phyloP scores from a whole-genome alignment of 2,329 filamentous ascomycete genomes.

The Huntiella savannae region DNA sequence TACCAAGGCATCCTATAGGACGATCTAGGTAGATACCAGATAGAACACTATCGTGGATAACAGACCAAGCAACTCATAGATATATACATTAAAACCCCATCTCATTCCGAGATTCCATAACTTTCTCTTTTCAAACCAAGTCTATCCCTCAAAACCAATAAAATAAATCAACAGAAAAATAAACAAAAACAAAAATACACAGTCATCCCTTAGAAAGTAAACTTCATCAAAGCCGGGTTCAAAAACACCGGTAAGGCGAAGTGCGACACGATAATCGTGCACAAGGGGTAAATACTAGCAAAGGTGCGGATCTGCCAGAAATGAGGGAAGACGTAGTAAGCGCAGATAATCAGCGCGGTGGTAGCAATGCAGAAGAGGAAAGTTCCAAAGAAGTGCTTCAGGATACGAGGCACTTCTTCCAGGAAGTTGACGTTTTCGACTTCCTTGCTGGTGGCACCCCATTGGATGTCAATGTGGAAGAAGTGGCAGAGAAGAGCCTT shows the following conservation, averaged over 20 bases:
- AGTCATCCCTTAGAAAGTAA: constrained; percentile 11
- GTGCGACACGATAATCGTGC: constrained; percentile 31
- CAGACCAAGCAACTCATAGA: too few relatives aligned
- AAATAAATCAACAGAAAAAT: constrained; percentile 2
- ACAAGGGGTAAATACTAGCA: constrained; percentile 39
- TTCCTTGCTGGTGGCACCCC: constrained; percentile 41
- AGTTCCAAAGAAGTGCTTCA: constrained; percentile 32
- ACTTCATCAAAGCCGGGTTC: constrained; percentile 41
- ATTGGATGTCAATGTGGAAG: constrained; percentile 25
- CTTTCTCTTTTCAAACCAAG: neutral
- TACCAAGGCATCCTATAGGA: too few relatives aligned
- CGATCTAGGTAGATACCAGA: neutral
- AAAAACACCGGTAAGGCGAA: constrained; percentile 39
- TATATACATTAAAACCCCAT: too few relatives aligned
- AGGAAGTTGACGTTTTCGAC: constrained; percentile 36
- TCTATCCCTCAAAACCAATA: neutral
- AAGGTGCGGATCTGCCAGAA: constrained; percentile 39
- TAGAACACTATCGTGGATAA: too few relatives aligned
- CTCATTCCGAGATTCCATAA: too few relatives aligned
- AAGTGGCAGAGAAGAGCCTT: constrained; percentile 24
- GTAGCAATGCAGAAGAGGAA: constrained; percentile 29
- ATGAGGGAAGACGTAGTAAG: constrained; percentile 25
- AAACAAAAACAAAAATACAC: neutral
- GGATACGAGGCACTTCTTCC: constrained; percentile 33
- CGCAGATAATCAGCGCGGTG: constrained; percentile 28